Evolutionary conservation across 2,329 filamentous ascomycete genomes (phyloP), one percentile per base, ranked within the genome.

Genomic region (Ramularia endophylla): DNA sequence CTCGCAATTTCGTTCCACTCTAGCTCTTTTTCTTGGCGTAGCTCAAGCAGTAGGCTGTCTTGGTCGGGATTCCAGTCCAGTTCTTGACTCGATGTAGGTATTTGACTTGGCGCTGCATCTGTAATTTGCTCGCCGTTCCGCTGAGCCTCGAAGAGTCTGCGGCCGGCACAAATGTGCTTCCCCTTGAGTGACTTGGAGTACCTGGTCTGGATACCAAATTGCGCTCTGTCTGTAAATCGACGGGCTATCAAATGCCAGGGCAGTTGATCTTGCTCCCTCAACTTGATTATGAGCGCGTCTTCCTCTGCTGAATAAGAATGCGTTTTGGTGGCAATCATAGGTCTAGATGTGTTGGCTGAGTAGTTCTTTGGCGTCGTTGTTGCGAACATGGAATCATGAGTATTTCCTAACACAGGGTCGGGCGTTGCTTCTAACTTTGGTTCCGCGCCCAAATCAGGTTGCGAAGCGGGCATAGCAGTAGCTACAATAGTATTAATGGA

Each of bases 201-300:
- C 7, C 47, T 50, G 25, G 46, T 50, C 33, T 57, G 50, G 7
- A 57, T 29, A 5, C 22, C 22, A 25, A 6, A 11, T 25, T 25
- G 22, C 22, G 11, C 22, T 25, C 11, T 25, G n/a, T n/a, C n/a
- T n/a, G n/a, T n/a, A n/a, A n/a, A n/a, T n/a, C n/a, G n/a, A n/a
- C n/a, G n/a, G n/a, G 55, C 57, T 3, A 70, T 62, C 1, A 59
- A 45, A 3, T 47, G 36, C 65, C 66, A 70, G 4, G 46, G 46
- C 8, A 57, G 45, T 17, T 51, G 51, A 34, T 66, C 62, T 0
- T 63, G 60, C 36, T 68, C 66, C 27, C 64, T 68, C 5, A 69
- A 40, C 20, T 63, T 64, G 9, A 68, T 61, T 5, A 71, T 49
- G 8, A 62, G 46, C 3, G 48, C 46, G 27, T 56, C 51, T 36